Base-by-base conservation (phyloP, 805 yeast species). In the Torulaspora indica region DNA sequence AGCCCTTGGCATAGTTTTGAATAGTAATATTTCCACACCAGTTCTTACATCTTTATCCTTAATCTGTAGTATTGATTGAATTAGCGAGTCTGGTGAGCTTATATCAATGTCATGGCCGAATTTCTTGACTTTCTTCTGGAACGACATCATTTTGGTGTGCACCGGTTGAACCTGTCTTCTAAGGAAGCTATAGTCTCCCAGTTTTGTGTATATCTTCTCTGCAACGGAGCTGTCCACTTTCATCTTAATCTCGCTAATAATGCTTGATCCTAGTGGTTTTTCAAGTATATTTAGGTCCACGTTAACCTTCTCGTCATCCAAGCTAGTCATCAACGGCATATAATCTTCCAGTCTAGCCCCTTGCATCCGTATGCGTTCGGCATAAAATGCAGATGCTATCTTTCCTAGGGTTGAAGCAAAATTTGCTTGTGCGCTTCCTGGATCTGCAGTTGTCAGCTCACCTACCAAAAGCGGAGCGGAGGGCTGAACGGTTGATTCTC, bases 101-200 rank as follows among this genome's bases (percentile, higher is more conserved):
- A 93, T 80, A 60, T 91, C 96, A 46, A 91, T 71, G 13, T 76
- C 71, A 47, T 80, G 72, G 1, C 87, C 87, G 51, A 82, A 71
- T 44, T 78, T 74, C 8, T 79, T 71, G 25, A 90, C 80, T 55
- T 82, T 85, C 51, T 79, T 76, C 41, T 82, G 78, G 61, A 93
- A 85, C 2, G 84, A 77, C 57, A 86, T 93, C 66, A 91, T 72
- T 58, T 89, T 85, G 28, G 81, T 82, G 45, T 82, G 69, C 3
- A 91, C 79, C 20, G 98, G 98, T 51, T 84, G 78, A 2, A 85
- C 75, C 54, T 90, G 95, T 60, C 95, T 84, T 66, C 98, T 82
- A 57, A 93, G 76, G 35, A 93, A 77, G 0, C 98, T 86, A 40
- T 72, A 66, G 52, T 84, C 89, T 0, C 97, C 96, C 31, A 91